A percentile compares a stretch with the other conserved stretches of the same genome.
These are phyloP conservation scores for Mortierella sp. DNA, from an alignment of 371 early-diverging fungal genomes.

Conservation along the genomic window DNA sequence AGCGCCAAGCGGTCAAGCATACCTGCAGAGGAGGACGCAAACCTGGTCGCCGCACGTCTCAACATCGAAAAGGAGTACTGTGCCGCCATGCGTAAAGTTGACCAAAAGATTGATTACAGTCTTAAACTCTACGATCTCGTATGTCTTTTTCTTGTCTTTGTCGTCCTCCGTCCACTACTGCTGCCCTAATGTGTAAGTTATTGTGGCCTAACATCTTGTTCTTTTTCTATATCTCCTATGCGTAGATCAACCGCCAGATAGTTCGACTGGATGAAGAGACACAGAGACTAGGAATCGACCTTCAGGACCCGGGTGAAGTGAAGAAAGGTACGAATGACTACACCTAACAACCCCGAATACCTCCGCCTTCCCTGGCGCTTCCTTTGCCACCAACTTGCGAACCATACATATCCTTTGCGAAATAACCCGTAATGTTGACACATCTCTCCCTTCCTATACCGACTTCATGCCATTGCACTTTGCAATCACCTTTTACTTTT, in stretches of 20 bases:
- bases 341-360: not conserved
- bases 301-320: slow-evolving; percentile 46
- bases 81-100: slow-evolving; percentile 48
- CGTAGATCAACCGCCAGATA: slow-evolving; percentile 53
- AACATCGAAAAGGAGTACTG: slow-evolving; percentile 51
- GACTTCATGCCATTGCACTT: not conserved
- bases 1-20: slow-evolving; percentile 41
- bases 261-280: slow-evolving; percentile 54
- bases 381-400: not conserved
- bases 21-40: slow-evolving; percentile 37
- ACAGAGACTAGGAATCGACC: slow-evolving; percentile 47
- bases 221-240: not conserved
- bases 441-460: not conserved
- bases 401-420: too few relatives aligned
- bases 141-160: not conserved
- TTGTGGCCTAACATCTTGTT: not conserved
- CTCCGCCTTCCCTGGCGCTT: not conserved
- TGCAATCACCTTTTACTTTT: not conserved
- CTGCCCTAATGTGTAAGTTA: too few relatives aligned
- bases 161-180: not conserved
- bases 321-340: slow-evolving; percentile 42
- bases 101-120: slow-evolving; percentile 49
- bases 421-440: too few relatives aligned
- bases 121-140: slow-evolving; percentile 49
- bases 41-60: slow-evolving; percentile 36